Base-by-base conservation (phyloP, 306 rosid species). In the Sindora glabra region DNA sequence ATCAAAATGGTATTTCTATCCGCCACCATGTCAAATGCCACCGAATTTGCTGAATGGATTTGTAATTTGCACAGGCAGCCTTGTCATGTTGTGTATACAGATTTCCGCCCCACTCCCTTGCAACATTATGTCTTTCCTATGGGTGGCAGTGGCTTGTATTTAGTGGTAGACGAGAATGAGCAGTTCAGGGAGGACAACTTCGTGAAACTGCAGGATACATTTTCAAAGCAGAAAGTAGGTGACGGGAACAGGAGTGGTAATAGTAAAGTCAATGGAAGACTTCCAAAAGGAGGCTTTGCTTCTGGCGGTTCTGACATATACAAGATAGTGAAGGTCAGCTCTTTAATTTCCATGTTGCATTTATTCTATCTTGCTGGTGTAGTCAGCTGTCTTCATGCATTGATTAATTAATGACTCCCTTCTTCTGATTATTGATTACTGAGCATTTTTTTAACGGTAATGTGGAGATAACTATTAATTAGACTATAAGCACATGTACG, bases 31-130 rank as follows among this genome's bases (percentile, higher is more conserved):
- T 91, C 97, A 0, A 91, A 91, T 70, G 97, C 97, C 3, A 91
- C 97, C 0, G 95, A 91, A 52, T 91, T 91, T 67, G 97, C 97
- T 0, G 96, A 91, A 74, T 91, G 97, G 97, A 91, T 91, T 48
- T 87, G 97, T 74, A 68, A 83, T 70, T 57, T 91, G 48, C 97
- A 87, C 59, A 87, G 83, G 34, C 97, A 91, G 75, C 97, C 96
- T 21, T 91, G 97, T 61, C 97, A 91, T 38, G 97, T 91, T 22
- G 97, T 91, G 58, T 91, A 87, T 70, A 91, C 97, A 1, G 97
- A 91, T 77, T 91, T 91, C 50, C 64, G 97, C 56, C 97, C 97
- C 0, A 91, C 97, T 8, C 97, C 96, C 1, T 62, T 91, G 81
- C 96, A 87, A 79, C 97, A 91, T 56, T 91, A 91, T 16, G 91